Evolutionary conservation across 345 rosid genomes (phyloP), one percentile per base, ranked within the genome.

Genomic region (Rhizophora mangle): DNA sequence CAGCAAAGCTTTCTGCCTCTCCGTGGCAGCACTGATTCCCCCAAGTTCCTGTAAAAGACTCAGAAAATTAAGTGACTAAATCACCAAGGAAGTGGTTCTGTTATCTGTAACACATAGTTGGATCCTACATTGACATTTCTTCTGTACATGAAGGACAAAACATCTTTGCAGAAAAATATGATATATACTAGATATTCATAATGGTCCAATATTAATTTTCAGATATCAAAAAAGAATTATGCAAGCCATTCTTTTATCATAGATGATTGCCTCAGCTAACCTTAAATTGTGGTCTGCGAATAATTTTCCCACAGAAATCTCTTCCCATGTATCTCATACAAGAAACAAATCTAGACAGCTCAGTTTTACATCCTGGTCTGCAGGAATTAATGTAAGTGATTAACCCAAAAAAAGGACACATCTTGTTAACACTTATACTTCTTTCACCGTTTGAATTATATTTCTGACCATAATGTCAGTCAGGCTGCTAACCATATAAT

Each of bases 1-100:
- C 8, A 92, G 85, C 70, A 84, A 79, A 65, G 90, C 88, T 80
- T 87, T 92, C 76, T 92, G 94, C 54, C 97, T 70, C 43, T 95
- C 99, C 89, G 85, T 87, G 47, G 88, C 82, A 51, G 88, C 82
- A 63, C 78, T 83, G 71, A 89, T 87, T 71, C 97, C 99, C 72
- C 98, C 99, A 82, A 95, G 94, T 81, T 95, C 99, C 98, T 95
- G 65, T 10, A n/a, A 27, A 60, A 11, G 61, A 18, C 37, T 39
- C 21, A 29, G 30, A 26, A 37, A 36, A 24, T 21, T 22, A 63
- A 7, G 54, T 36, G 56, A 56, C 21, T 57, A 47, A 65, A 72
- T 20, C 43, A 64, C 51, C 52, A 72, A 13, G 51, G 46, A 49
- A 8, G 20, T 30, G 26, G 19, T 32, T n/a, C 57, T 22, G 31